A percentile compares a stretch with the other conserved stretches of the same genome.
Conservation (phyloP, 106 monocot species). For the Ottelia alismoides region DNA sequence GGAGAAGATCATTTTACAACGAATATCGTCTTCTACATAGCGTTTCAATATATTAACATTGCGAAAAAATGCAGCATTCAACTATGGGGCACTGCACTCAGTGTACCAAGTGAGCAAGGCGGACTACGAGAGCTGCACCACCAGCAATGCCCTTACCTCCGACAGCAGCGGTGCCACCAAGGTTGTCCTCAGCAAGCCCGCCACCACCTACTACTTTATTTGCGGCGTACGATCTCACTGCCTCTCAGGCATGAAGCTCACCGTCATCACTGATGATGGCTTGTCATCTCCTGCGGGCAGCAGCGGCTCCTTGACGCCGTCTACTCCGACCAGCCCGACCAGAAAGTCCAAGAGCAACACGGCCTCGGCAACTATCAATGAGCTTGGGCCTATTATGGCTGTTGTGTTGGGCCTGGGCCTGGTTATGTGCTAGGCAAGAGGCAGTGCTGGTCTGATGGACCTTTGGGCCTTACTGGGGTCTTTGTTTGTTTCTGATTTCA, state of each 20-base stretch:
- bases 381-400: background rate
- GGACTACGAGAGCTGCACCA: conserved; percentile 8
- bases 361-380: background rate
- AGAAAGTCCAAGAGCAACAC: no score
- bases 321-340: background rate
- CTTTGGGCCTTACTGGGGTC: no score
- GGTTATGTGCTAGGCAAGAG: background rate
- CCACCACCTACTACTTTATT: conserved; percentile 13
- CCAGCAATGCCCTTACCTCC: conserved; percentile 2
- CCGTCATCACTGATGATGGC: conserved; percentile 3
- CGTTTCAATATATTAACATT: no score
- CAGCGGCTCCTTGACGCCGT: background rate
- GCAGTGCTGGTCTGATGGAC: background rate
- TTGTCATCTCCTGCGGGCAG: background rate
- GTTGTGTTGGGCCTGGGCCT: background rate
- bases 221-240: conserved; percentile 10
- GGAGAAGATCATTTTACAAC: background rate
- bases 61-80: conserved; percentile 2
- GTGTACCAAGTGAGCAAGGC: conserved; percentile 9
- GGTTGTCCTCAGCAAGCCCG: conserved; percentile 1
- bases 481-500: no score
- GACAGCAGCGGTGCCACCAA: conserved; percentile 3
- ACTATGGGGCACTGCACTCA: conserved; percentile 4
- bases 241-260: conserved; percentile 7
- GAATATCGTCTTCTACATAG: background rate